Conservation (phyloP, 371 early-diverging fungal genomes). For the Furculomyces boomerangus region DNA sequence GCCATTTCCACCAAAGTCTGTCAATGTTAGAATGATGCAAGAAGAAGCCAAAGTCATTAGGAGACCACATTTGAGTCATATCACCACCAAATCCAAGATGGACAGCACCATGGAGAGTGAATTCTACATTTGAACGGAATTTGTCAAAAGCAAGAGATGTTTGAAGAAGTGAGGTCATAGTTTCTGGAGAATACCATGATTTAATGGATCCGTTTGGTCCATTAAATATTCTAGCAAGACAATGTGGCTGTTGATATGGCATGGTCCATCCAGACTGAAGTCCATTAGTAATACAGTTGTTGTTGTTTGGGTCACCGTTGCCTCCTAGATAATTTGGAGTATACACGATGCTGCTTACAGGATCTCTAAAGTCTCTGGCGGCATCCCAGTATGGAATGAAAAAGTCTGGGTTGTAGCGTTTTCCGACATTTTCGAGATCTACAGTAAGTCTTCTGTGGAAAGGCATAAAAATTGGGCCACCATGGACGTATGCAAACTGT, state of each 20-base stretch:
- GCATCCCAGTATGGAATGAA: slow-evolving; percentile 24
- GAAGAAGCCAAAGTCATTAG: slow-evolving; percentile 29
- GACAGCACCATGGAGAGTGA: slow-evolving; percentile 24
- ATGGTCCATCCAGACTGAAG: slow-evolving; percentile 10
- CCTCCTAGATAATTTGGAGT: slow-evolving; percentile 11
- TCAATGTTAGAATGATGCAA: slow-evolving; percentile 33
- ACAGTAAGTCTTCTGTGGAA: slow-evolving; percentile 22
- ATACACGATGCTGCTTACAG: slow-evolving; percentile 15
- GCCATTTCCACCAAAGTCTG: slow-evolving; percentile 29
- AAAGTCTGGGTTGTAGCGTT: slow-evolving; percentile 14
- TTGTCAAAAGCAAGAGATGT: slow-evolving; percentile 4
- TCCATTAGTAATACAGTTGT: slow-evolving; percentile 10
- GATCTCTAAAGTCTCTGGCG: slow-evolving; percentile 15
- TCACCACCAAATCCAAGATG: slow-evolving; percentile 31
- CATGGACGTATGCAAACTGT: slow-evolving; percentile 17
- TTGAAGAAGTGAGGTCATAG: slow-evolving; percentile 18
- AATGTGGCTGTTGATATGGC: slow-evolving; percentile 14
- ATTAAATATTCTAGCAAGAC: slow-evolving; percentile 19
- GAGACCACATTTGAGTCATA: slow-evolving; percentile 19
- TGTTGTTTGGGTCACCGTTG: slow-evolving; percentile 10
- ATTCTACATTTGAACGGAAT: slow-evolving; percentile 25
- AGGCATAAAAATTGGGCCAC: slow-evolving; percentile 20
- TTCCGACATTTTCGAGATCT: slow-evolving; percentile 23
- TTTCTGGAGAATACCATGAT: slow-evolving; percentile 23
- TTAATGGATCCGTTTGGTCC: slow-evolving; percentile 10